A percentile compares a stretch with the other conserved stretches of the same genome.
These are phyloP conservation scores for Colletotrichum tanaceti DNA, from an alignment of 2,329 filamentous ascomycete species.

Conservation along the genomic window DNA sequence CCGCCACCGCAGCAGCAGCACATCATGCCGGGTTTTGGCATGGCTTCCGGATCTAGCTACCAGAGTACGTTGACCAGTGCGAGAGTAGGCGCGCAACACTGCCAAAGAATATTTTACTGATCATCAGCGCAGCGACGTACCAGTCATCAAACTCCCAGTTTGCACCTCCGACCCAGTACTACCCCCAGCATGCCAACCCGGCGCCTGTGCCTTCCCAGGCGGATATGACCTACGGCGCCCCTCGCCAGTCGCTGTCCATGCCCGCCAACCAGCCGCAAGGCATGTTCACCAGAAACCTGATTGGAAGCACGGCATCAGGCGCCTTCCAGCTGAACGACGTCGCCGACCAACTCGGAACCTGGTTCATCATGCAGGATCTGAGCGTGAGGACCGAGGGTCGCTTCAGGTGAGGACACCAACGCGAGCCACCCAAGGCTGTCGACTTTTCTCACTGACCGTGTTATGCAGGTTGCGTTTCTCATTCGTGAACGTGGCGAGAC, in stretches of 20 bases:
- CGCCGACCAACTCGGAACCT: conserved; percentile 85
- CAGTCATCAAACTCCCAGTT: conserved; percentile 47
- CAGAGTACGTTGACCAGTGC: conserved; percentile 23
- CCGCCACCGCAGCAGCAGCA: conserved; percentile 19
- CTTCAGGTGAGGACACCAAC: conserved; percentile 77
- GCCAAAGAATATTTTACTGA: conserved; percentile 7
- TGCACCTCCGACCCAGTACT: conserved; percentile 53
- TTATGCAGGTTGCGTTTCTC: conserved; percentile 68
- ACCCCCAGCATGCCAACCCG: conserved; percentile 49
- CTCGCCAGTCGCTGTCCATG: conserved; percentile 49
- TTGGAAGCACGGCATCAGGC: conserved; percentile 90
- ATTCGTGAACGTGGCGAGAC: conserved; percentile 79
- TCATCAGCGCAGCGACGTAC: conserved; percentile 12
- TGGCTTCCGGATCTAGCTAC: conserved; percentile 40
- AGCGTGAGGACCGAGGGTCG: conserved; percentile 92
- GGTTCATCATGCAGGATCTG: conserved; percentile 96
- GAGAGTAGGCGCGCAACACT: neutral
- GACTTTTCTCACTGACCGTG: conserved; percentile 11
- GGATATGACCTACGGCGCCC: conserved; percentile 43
- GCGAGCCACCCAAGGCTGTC: neutral
- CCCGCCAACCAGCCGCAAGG: conserved; percentile 71
- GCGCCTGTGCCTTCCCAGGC: conserved; percentile 46
- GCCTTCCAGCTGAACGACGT: conserved; percentile 86
- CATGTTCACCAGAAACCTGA: conserved; percentile 95
- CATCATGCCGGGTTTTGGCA: conserved; percentile 25